A percentile compares a stretch with the other conserved stretches of the same genome.
phyloP scores from a whole-genome alignment of 2,329 filamentous ascomycete genomes.

The Aspergillus pseudoglaucus region DNA sequence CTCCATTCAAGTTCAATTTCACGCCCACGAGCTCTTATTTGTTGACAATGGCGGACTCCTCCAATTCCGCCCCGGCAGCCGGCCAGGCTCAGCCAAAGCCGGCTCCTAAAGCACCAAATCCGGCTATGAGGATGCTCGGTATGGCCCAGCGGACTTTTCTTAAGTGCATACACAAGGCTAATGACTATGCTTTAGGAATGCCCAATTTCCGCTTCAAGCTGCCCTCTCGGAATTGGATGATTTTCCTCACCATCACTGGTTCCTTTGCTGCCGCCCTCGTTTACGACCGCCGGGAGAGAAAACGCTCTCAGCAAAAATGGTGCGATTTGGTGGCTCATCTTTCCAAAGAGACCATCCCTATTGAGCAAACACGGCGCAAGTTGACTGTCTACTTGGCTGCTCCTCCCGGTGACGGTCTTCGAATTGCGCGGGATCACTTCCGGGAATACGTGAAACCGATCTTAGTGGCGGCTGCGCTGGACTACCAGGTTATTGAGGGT shows the following conservation, averaged over 20 bases:
- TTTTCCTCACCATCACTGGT: constrained; percentile 76
- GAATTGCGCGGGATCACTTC: constrained; percentile 87
- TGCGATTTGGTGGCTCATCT: constrained; percentile 77
- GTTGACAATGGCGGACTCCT: constrained; percentile 30
- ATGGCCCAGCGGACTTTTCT: constrained; percentile 10
- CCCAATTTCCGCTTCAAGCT: constrained; percentile 77
- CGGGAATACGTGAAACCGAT: constrained; percentile 93
- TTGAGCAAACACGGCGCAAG: constrained; percentile 70
- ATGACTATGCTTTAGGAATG: constrained; percentile 51
- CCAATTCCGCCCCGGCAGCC: constrained; percentile 28
- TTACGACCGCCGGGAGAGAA: constrained; percentile 91
- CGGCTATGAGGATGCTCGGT: constrained; percentile 67
- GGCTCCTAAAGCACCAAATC: constrained; percentile 52
- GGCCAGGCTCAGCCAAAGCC: constrained; percentile 38
- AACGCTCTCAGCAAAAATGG: constrained; percentile 79
- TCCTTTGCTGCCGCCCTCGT: constrained; percentile 73
- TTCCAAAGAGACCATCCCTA: constrained; percentile 65
- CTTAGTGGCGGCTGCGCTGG: constrained; percentile 77
- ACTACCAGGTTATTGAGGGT: constrained; percentile 95
- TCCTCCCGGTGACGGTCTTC: constrained; percentile 78
- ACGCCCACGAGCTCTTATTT: too few relatives aligned
- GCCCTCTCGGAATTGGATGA: constrained; percentile 95
- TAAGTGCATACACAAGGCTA: constrained; percentile 5
- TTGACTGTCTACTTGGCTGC: constrained; percentile 80
- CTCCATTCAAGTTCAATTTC: not conserved